Percentiles rank a stretch among this genome's conserved stretches.
Conservation (phyloP, 495 filamentous ascomycete species). For the Neurospora sp. region DNA sequence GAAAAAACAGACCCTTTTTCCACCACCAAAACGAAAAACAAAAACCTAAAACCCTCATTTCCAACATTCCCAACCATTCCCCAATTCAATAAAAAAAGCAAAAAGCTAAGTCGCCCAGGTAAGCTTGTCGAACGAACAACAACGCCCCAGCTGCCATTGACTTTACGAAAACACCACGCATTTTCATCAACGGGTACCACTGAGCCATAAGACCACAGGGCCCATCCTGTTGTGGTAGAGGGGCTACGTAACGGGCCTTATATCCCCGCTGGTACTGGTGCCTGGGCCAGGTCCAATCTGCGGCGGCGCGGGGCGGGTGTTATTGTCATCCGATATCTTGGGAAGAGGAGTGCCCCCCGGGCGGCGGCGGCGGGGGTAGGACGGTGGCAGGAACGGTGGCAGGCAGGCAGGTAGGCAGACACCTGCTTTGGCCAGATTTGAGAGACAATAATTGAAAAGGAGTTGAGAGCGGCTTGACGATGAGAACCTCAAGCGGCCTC, state of each 20-base stretch:
- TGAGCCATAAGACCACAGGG: background rate
- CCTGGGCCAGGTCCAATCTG: background rate
- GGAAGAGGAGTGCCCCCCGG: background rate
- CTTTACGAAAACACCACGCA: background rate
- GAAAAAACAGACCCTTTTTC: background rate
- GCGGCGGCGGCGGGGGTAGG: background rate
- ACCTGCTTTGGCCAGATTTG: background rate
- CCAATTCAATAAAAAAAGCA: background rate
- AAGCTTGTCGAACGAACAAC: background rate
- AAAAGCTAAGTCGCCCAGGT: background rate
- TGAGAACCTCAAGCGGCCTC: background rate
- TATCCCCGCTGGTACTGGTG: background rate
- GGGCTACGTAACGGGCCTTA: background rate
- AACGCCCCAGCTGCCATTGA: background rate
- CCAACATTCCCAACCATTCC: background rate
- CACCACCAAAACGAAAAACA: background rate
- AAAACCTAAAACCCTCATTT: background rate
- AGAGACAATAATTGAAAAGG: background rate
- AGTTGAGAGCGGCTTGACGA: background rate
- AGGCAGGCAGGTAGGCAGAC: background rate
- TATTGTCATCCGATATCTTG: background rate
- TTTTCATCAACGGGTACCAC: background rate
- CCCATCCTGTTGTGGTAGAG: background rate
- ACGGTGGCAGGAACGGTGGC: background rate
- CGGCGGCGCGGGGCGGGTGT: background rate